These are phyloP conservation scores for Alternaria conjuncta DNA, from an alignment of 2,329 filamentous ascomycete genomes.

Conservation along the genomic window DNA sequence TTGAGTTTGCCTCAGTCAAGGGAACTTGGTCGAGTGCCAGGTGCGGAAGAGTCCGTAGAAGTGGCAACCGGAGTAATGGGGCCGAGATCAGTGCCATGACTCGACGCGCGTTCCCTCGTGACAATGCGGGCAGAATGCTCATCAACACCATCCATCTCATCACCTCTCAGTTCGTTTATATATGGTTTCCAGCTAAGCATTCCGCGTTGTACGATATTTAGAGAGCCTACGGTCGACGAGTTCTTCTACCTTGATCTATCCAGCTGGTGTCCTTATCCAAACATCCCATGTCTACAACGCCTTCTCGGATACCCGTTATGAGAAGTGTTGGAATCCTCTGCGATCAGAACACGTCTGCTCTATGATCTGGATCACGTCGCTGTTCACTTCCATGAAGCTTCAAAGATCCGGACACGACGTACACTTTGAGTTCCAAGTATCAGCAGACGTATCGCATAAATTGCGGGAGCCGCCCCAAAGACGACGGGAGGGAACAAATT, in stretches of 20 bases:
- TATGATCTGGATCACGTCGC: not conserved
- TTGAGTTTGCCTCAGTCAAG: not conserved
- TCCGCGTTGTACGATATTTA: not conserved
- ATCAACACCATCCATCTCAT: not conserved
- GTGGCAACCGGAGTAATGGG: not conserved
- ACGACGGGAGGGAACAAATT: not conserved
- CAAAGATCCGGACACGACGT: not conserved
- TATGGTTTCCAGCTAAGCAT: not conserved
- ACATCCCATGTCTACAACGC: not conserved
- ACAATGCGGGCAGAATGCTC: not conserved
- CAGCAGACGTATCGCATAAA: not conserved
- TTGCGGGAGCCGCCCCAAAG: not conserved
- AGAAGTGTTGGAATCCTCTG: not conserved
- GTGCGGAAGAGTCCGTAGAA: not conserved
- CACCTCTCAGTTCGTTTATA: not conserved
- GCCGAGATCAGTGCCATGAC: not conserved
- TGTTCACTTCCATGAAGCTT: not conserved
- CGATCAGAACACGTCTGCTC: not conserved
- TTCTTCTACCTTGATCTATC: not conserved
- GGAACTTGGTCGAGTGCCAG: not conserved
- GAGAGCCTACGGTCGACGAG: not conserved
- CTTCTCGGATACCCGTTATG: not conserved
- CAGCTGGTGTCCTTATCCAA: not conserved
- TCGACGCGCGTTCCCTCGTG: not conserved
- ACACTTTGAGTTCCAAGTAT: not conserved